These are phyloP conservation scores for Thinopyrum elongatum DNA, from an alignment of 176 grass and related monocot species.

Conservation along the genomic window DNA sequence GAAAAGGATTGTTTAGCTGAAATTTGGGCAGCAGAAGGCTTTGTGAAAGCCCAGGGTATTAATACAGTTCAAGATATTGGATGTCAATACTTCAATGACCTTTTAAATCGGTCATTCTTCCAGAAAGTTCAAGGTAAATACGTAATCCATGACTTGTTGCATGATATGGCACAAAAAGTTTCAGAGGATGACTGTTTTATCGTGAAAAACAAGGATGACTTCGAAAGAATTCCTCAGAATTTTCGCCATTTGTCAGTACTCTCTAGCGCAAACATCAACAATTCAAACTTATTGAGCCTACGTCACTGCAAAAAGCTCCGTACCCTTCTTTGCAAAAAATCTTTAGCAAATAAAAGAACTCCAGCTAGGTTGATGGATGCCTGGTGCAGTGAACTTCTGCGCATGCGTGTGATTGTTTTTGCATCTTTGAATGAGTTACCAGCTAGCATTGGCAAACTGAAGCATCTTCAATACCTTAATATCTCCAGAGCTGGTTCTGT, in stretches of 20 bases:
- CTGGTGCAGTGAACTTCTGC: not conserved
- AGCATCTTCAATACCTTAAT: not conserved
- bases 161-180: slow-evolving; percentile 35
- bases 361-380: not conserved
- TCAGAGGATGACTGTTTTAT: slow-evolving; percentile 15
- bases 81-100: not conserved
- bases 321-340: not conserved
- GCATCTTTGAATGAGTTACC: not conserved
- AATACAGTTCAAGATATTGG: not conserved
- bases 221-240: not conserved
- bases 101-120: slow-evolving; percentile 9
- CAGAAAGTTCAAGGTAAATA: not conserved
- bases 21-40: not conserved
- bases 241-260: not conserved
- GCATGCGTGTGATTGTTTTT: not conserved
- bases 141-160: slow-evolving; percentile 44
- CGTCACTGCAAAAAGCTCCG: not conserved
- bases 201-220: not conserved
- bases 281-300: not conserved
- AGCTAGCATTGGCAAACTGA: not conserved
- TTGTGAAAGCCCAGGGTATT: not conserved
- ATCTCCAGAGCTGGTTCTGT: rapidly evolving
- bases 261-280: rapidly evolving
- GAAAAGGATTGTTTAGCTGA: not conserved
- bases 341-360: not conserved